Conservation (phyloP, 2,329 filamentous ascomycete genomes). For the Phyllosticta citriasiana region DNA sequence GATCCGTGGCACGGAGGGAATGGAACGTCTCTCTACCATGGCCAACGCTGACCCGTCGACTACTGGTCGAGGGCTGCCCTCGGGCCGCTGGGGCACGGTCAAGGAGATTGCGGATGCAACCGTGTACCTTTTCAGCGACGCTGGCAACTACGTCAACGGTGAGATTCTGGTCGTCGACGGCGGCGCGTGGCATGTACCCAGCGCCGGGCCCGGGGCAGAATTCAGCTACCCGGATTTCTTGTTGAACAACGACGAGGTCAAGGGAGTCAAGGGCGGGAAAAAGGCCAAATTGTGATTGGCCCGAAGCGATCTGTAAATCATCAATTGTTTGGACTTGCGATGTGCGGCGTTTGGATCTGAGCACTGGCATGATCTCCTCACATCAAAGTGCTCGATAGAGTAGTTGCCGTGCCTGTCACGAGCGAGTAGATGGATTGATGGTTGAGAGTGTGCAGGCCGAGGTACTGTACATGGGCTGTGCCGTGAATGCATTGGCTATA, state of each 20-base stretch:
- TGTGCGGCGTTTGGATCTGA: background rate
- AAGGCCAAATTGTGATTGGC: slow-evolving; percentile 42
- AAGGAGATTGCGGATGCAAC: slow-evolving; percentile 90
- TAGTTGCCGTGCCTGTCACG: background rate
- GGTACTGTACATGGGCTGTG: background rate
- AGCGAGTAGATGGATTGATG: background rate
- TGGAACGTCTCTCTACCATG: slow-evolving; percentile 32
- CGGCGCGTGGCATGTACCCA: slow-evolving; percentile 38
- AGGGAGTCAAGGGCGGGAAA: slow-evolving; percentile 50
- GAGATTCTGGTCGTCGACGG: slow-evolving; percentile 61
- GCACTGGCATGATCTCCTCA: background rate
- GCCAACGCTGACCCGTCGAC: slow-evolving; percentile 16
- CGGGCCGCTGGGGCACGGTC: slow-evolving; percentile 66
- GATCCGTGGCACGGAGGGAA: slow-evolving; percentile 68
- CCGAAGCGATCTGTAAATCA: background rate
- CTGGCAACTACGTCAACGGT: slow-evolving; percentile 79
- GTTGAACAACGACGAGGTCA: slow-evolving; percentile 41
- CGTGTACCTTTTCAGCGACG: slow-evolving; percentile 76
- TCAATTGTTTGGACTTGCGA: background rate
- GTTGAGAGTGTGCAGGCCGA: background rate
- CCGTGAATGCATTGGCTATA: background rate
- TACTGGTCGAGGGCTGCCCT: slow-evolving; percentile 45
- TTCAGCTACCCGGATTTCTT: slow-evolving; percentile 50
- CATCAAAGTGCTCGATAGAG: background rate
- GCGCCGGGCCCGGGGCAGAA: slow-evolving; percentile 26